Evolutionary conservation across 257 asterid genomes (phyloP).

Genomic region (Anisodus tanguticus): DNA sequence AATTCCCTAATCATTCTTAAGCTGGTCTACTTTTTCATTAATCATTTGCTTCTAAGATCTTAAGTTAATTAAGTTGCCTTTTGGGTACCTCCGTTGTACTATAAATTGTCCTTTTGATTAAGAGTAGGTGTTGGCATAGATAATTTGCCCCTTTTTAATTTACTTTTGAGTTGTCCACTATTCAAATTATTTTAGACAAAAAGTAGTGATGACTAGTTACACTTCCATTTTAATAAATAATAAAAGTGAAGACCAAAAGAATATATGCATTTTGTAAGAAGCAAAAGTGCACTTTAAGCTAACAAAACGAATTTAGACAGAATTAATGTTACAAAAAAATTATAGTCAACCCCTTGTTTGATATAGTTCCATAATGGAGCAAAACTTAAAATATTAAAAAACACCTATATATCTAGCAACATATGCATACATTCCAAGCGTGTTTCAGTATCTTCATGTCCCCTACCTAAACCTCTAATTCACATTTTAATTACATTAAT

Average conservation of each 20-base stretch:
- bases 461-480: constrained; percentile 29
- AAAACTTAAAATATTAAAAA: background rate
- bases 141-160: background rate
- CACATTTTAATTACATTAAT: background rate
- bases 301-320: constrained; percentile 28
- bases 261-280: constrained; percentile 16
- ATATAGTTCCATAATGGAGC: background rate
- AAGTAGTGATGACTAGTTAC: background rate
- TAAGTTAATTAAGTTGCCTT: constrained; percentile 26
- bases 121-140: background rate
- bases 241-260: background rate
- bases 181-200: too few relatives aligned
- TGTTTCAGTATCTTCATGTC: constrained; percentile 32
- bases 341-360: constrained; percentile 22
- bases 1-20: constrained; percentile 31
- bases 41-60: constrained; percentile 27
- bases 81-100: background rate
- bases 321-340: background rate
- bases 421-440: constrained; percentile 40
- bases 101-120: background rate
- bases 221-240: background rate
- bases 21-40: constrained; percentile 23
- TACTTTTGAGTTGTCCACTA: constrained; percentile 2
- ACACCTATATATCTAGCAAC: background rate
- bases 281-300: constrained; percentile 34